phyloP scores from a whole-genome alignment of 495 filamentous ascomycete species.

The Neurospora hispaniola region DNA sequence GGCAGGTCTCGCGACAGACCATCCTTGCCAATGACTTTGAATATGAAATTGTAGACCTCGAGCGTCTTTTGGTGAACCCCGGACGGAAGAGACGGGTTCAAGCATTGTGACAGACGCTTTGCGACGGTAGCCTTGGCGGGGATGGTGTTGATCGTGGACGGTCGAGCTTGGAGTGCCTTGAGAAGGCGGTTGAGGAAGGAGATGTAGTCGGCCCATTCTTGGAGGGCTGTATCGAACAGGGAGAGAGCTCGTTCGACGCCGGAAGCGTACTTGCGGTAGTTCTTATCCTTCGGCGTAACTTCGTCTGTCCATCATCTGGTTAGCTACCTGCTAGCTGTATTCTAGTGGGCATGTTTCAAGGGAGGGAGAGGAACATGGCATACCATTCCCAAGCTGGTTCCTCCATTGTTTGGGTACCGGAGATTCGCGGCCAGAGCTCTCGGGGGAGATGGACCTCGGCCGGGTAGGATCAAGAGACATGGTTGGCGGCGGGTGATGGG shows the following conservation, averaged over 20 bases:
- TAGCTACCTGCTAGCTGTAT: neutral
- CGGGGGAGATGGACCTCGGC: slow-evolving; percentile 55
- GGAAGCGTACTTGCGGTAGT: slow-evolving; percentile 81
- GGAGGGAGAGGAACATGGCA: neutral
- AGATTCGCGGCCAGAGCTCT: slow-evolving; percentile 66
- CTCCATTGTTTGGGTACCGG: slow-evolving; percentile 53
- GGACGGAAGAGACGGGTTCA: slow-evolving; percentile 85
- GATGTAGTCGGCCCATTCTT: slow-evolving; percentile 99
- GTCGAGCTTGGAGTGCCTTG: slow-evolving; percentile 87
- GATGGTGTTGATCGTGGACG: slow-evolving; percentile 56
- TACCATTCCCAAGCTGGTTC: slow-evolving; percentile 42
- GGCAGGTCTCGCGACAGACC: slow-evolving; percentile 69
- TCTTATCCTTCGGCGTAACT: slow-evolving; percentile 70
- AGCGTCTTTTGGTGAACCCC: slow-evolving; percentile 98
- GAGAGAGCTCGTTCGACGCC: slow-evolving; percentile 79
- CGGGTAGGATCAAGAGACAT: slow-evolving; percentile 67
- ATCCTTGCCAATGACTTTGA: slow-evolving; percentile 63
- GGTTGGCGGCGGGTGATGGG: slow-evolving; percentile 13
- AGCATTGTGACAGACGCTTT: slow-evolving; percentile 85
- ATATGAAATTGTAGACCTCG: slow-evolving; percentile 86
- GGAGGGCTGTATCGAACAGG: slow-evolving; percentile 82
- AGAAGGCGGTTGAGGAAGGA: slow-evolving; percentile 85
- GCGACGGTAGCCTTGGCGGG: slow-evolving; percentile 78
- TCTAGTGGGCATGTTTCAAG: slow-evolving; percentile 8
- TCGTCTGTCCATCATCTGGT: slow-evolving; percentile 37